Evolutionary conservation across 768 basidiomycete genomes (phyloP), one percentile per base, ranked within the genome.

Genomic region (Agrocybe pediades): DNA sequence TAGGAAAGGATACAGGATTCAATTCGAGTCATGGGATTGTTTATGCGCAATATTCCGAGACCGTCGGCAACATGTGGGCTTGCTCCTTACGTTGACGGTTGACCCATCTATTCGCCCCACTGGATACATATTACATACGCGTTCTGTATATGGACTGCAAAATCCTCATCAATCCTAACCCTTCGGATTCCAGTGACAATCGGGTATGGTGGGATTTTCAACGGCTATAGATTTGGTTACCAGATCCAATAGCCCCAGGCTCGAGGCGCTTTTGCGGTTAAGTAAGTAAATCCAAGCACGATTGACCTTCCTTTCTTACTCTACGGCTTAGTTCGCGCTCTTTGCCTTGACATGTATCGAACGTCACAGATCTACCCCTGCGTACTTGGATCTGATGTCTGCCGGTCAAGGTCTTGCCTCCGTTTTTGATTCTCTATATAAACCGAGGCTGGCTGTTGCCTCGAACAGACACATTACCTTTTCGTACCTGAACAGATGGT

Each of bases 231-330:
- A 61, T 63, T 59, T 54, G 51, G 33, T 44, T 51, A 49, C 49
- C 53, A 65, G 57, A 59, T 60, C 53, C n/a, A 11, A 36, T 41
- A 53, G 59, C 52, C 55, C 44, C 50, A 45, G 55, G 57, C 57
- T 65, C 60, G 55, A 62, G 61, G 55, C 61, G 61, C 61, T 52
- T 59, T n/a, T n/a, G n/a, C n/a, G n/a, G 53, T 59, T 59, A 55
- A 52, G 33, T 36, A 36, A 36, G 13, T 30, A 30, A 36, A 13
- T 36, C 30, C 50, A 43, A 47, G 54, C 46, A 48, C 46, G 36
- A 42, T 42, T 56, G 53, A 49, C 48, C 45, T 56, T 48, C 51
- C 51, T 54, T 51, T 25, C 51, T 51, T 54, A 46, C 55, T 49
- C 51, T 56, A 51, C 51, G 43, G 58, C 44, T 52, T 57, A 60